These are phyloP conservation scores for Tylopilus sp. DNA, from an alignment of 768 basidiomycete genomes.

Conservation along the genomic window DNA sequence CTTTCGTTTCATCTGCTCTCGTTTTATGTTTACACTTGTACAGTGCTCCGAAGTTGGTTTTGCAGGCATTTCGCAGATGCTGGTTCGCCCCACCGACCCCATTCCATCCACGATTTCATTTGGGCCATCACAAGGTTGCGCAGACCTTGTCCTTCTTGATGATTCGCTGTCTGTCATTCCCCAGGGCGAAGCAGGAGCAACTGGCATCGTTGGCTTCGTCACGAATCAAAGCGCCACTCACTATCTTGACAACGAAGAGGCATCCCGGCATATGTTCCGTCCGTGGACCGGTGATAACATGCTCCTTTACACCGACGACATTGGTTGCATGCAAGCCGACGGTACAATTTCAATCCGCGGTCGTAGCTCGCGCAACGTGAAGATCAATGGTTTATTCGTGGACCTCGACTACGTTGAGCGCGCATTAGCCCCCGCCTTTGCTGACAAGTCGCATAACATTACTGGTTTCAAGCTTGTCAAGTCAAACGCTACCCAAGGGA, in stretches of 20 bases:
- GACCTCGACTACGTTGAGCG: conserved; percentile 18
- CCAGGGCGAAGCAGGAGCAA: not conserved
- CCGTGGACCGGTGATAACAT: conserved; percentile 11
- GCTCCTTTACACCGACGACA: conserved; percentile 13
- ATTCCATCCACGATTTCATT: conserved; percentile 12
- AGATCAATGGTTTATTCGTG: conserved; percentile 14
- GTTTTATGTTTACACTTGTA: not conserved
- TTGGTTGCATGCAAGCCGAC: conserved; percentile 17
- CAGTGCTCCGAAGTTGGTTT: conserved; percentile 17
- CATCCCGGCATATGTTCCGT: conserved; percentile 15
- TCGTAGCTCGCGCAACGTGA: conserved; percentile 15
- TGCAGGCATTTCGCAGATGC: conserved; percentile 14
- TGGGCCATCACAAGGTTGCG: conserved; percentile 8
- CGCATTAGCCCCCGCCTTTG: conserved; percentile 14
- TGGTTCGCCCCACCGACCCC: conserved; percentile 11
- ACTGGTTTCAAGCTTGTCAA: conserved; percentile 12
- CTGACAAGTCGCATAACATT: conserved; percentile 5
- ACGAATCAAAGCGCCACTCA: conserved; percentile 11
- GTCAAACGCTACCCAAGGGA: conserved; percentile 3
- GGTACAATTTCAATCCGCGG: conserved; percentile 13
- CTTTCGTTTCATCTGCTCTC: not conserved
- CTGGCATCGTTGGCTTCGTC: conserved; percentile 9
- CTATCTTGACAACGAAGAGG: conserved; percentile 13
- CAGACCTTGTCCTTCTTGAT: conserved; percentile 11
- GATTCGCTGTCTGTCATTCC: conserved; percentile 12